Base-by-base conservation (phyloP, 306 rosid species). In the Phaseolus lunatus region DNA sequence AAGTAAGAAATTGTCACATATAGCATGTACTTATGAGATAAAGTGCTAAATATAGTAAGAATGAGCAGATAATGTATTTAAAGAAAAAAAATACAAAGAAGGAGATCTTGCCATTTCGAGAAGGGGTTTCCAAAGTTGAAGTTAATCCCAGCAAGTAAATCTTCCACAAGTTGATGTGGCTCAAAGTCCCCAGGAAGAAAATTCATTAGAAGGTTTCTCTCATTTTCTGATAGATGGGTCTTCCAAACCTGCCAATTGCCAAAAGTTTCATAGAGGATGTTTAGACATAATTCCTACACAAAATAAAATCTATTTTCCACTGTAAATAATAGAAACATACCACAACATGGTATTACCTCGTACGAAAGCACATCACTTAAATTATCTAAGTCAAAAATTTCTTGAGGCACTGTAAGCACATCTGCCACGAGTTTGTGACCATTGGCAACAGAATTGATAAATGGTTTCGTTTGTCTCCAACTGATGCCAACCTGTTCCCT, bases 121-220 rank as follows among this genome's bases (percentile, higher is more conserved):
- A 87, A 89, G 63, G 97, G 91, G 44, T 82, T 92, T 84, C 98
- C 98, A 74, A 91, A 95, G 80, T 89, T 88, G 80, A 89, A 88
- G 81, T 89, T 76, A 75, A 78, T 84, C 87, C 98, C 98, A 67
- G 86, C 50, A 73, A 95, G 86, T 79, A 95, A 80, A 31, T 87
- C 85, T 81, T 84, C 84, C 77, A 92, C 85, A 79, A 82, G 86
- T 73, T 86, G 80, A 77, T 90, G 87, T 33, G 88, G 84, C 86
- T 88, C 98, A 26, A 61, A 71, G 58, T 86, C 92, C 37, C 66
- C 72, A 16, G 99, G 99, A 52, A 95, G 98, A 85, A 90, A 89
- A 62, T 86, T 85, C 90, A 81, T 82, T 24, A 95, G 90, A 78
- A 78, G 74, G 65, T 70, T 89, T 82, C 91, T 89, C 83, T 95